Evolutionary conservation across 768 basidiomycete species (phyloP).

Genomic region (Chalciporus chontae): DNA sequence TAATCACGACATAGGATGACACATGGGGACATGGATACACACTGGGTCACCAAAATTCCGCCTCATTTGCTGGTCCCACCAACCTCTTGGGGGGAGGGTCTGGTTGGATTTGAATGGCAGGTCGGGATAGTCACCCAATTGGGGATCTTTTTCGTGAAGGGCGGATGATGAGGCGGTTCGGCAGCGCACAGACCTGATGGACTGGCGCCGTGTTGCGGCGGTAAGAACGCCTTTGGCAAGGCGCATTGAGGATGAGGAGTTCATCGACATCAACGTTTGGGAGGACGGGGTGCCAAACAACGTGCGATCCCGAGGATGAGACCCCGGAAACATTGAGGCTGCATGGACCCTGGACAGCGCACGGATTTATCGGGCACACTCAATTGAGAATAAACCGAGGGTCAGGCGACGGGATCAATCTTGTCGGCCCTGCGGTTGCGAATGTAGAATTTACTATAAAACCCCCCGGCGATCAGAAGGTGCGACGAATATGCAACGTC

Average conservation of each 20-base stretch:
- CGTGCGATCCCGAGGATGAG: slow-evolving; percentile 5
- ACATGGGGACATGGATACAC: slow-evolving; percentile 23
- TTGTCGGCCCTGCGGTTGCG: slow-evolving; percentile 19
- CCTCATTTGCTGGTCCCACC: slow-evolving; percentile 74
- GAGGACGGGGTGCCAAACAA: slow-evolving; percentile 4
- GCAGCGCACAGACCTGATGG: neutral
- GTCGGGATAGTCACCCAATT: slow-evolving; percentile 69
- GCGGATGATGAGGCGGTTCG: slow-evolving; percentile 17
- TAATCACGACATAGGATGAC: slow-evolving; percentile 1
- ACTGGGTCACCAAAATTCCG: slow-evolving; percentile 82
- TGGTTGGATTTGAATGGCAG: slow-evolving; percentile 68
- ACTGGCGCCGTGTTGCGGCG: slow-evolving; percentile 1
- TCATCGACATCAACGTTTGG: slow-evolving; percentile 21
- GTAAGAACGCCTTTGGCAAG: slow-evolving; percentile 13
- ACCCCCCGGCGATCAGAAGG: slow-evolving; percentile 6
- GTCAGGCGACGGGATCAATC: slow-evolving; percentile 17
- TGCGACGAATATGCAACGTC: slow-evolving; percentile 15
- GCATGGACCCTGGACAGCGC: slow-evolving; percentile 18
- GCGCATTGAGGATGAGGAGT: slow-evolving; percentile 12
- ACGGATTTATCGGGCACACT: neutral
- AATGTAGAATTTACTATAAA: slow-evolving; percentile 7
- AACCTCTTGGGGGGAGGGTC: slow-evolving; percentile 58
- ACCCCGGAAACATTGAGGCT: slow-evolving; percentile 17
- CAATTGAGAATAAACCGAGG: too few species aligned
- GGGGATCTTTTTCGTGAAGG: slow-evolving; percentile 51